These are phyloP conservation scores for Boletus albobrunnescens DNA, from an alignment of 1,284 basidiomycete genomes.

Conservation along the genomic window DNA sequence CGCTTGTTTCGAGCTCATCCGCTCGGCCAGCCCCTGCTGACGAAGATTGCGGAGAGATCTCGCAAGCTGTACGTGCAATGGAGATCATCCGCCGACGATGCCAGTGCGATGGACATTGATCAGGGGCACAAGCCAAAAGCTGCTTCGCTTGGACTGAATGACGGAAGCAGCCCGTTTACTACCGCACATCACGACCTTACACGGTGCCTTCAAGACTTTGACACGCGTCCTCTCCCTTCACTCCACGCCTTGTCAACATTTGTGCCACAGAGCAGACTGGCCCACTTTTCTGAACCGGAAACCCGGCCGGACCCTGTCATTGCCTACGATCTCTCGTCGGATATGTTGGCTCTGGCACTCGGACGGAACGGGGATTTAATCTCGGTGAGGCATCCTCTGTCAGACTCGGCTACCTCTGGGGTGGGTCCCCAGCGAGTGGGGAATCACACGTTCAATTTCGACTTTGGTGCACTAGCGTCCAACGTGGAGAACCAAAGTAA, in stretches of 20 bases:
- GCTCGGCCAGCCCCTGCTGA: slow-evolving; percentile 43
- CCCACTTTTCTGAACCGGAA: slow-evolving; percentile 15
- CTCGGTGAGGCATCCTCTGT: slow-evolving; percentile 19
- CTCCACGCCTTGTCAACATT: slow-evolving; percentile 27
- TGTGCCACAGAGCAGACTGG: slow-evolving; percentile 15
- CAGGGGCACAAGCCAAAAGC: slow-evolving; percentile 4
- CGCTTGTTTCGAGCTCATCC: slow-evolving; percentile 7
- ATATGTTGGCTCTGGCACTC: slow-evolving; percentile 31
- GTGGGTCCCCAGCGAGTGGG: slow-evolving; percentile 31
- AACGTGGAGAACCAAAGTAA: slow-evolving; percentile 34
- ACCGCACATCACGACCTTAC: slow-evolving; percentile 23
- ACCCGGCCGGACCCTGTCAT: slow-evolving; percentile 13
- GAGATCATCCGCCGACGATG: slow-evolving; percentile 24
- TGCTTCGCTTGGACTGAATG: neutral
- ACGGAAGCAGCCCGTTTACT: slow-evolving; percentile 17
- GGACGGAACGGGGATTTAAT: slow-evolving; percentile 28
- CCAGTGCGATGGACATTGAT: slow-evolving; percentile 28
- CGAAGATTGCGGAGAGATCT: slow-evolving; percentile 46
- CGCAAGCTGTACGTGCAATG: slow-evolving; percentile 38
- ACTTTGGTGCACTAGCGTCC: slow-evolving; percentile 33
- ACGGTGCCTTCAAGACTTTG: slow-evolving; percentile 26
- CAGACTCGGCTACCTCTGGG: slow-evolving; percentile 19
- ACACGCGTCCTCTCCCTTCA: slow-evolving; percentile 17
- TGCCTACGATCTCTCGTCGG: slow-evolving; percentile 30
- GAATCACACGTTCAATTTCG: slow-evolving; percentile 36